Conservation (phyloP, 2,329 filamentous ascomycete genomes). For the Harringtonia lauricola region DNA sequence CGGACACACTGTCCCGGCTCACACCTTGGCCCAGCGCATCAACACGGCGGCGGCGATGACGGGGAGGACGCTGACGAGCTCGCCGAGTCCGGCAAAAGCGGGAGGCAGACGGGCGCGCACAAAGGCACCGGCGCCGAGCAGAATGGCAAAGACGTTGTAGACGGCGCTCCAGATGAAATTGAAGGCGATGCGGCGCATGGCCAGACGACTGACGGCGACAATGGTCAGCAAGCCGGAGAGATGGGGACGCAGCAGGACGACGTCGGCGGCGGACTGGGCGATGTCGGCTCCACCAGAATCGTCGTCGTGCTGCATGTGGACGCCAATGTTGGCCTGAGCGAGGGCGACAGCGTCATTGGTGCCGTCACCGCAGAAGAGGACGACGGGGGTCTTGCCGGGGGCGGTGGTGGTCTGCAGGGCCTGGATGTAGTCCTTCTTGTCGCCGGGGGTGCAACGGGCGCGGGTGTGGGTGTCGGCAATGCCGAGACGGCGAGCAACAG, state of each 20-base stretch:
- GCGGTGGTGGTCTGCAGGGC: conserved; percentile 18
- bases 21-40: conserved; percentile 26
- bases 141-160: conserved; percentile 59
- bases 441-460: conserved; percentile 30
- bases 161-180: conserved; percentile 62
- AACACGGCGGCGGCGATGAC: conserved; percentile 49
- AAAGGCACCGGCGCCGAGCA: conserved; percentile 57
- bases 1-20: too few species aligned
- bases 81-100: conserved; percentile 56
- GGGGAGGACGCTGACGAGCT: conserved; percentile 63
- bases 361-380: conserved; percentile 67
- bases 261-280: conserved; percentile 55
- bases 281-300: conserved; percentile 45
- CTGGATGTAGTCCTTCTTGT: conserved; percentile 35
- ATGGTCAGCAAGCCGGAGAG: conserved; percentile 46
- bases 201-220: conserved; percentile 39
- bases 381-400: conserved; percentile 19
- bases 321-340: conserved; percentile 57
- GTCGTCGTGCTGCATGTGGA: conserved; percentile 47
- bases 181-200: conserved; percentile 42
- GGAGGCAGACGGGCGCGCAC: conserved; percentile 36
- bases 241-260: conserved; percentile 49
- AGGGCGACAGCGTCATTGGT: conserved; percentile 70
- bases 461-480: conserved; percentile 27
- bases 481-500: conserved; percentile 25